Percentiles rank a stretch among this genome's conserved stretches.
These are phyloP conservation scores for Fusarium sp. DNA, from an alignment of 2,329 filamentous ascomycete species.

Conservation along the genomic window DNA sequence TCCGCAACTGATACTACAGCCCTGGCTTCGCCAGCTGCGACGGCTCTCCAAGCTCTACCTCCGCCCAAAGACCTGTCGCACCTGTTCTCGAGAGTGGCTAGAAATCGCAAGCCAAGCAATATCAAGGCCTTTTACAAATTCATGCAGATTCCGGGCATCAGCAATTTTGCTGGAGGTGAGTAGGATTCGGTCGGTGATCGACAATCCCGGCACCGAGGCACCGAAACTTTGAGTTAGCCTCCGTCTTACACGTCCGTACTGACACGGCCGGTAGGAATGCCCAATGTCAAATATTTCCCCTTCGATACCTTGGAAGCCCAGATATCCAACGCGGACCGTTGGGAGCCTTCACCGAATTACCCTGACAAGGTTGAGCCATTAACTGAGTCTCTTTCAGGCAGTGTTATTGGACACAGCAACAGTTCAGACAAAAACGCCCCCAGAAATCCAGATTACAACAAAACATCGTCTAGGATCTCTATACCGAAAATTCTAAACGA, in stretches of 20 bases:
- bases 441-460: slow-evolving; percentile 48
- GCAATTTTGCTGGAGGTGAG: slow-evolving; percentile 70
- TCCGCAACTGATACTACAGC: slow-evolving; percentile 30
- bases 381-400: neutral
- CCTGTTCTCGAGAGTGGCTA: slow-evolving; percentile 77
- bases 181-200: neutral
- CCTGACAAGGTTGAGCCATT: slow-evolving; percentile 49
- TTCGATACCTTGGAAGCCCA: slow-evolving; percentile 91
- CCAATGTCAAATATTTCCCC: slow-evolving; percentile 84
- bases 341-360: slow-evolving; percentile 74
- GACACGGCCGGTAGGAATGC: slow-evolving; percentile 68
- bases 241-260: slow-evolving; percentile 7
- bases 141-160: slow-evolving; percentile 73
- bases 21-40: slow-evolving; percentile 5
- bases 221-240: neutral
- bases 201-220: slow-evolving; percentile 1
- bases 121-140: slow-evolving; percentile 91
- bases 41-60: slow-evolving; percentile 26
- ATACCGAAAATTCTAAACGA: slow-evolving; percentile 75
- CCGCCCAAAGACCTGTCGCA: slow-evolving; percentile 80
- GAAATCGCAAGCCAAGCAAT: slow-evolving; percentile 69
- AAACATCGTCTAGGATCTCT: slow-evolving; percentile 64
- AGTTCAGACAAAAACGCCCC: neutral
- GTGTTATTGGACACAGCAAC: neutral
- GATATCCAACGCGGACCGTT: slow-evolving; percentile 78